phyloP scores from a whole-genome alignment of 345 rosid species.

The Acer saccharum region DNA sequence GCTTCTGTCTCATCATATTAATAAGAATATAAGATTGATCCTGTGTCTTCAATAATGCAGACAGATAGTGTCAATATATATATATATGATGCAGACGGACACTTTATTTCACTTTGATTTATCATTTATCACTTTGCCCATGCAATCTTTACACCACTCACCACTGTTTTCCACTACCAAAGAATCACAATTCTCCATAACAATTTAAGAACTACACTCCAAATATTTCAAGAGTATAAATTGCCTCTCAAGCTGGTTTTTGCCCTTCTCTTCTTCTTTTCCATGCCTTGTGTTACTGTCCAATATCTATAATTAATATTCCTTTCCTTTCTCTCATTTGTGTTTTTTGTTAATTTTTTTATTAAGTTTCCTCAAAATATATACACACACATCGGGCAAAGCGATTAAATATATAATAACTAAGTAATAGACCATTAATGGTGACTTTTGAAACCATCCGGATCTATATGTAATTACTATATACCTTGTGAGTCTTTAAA shows the following conservation, averaged over 20 bases:
- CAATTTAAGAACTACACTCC: constrained; percentile 4
- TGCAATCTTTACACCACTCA: background rate
- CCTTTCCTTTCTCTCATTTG: background rate
- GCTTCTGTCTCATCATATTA: constrained; percentile 9
- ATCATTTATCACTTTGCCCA: background rate
- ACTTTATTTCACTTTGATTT: background rate
- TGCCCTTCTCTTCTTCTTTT: background rate
- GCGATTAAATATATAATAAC: too few relatives aligned
- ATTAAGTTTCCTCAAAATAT: too few relatives aligned
- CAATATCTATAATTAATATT: background rate
- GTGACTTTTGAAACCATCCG: too few relatives aligned
- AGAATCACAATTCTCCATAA: background rate
- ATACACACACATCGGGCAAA: too few relatives aligned
- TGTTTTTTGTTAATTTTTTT: background rate
- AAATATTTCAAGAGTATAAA: background rate
- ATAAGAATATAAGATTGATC: background rate
- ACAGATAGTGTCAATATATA: background rate
- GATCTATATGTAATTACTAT: too few relatives aligned
- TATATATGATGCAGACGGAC: background rate
- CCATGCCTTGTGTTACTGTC: background rate
- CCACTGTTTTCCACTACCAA: background rate
- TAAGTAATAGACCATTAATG: too few relatives aligned
- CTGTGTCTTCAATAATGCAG: background rate
- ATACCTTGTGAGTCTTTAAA: too few relatives aligned
- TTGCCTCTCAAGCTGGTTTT: too few relatives aligned